Percentiles rank a stretch among this genome's conserved stretches.
Evolutionary conservation across 2,329 filamentous ascomycete species (phyloP).

Genomic region (Cytospora schulzeri): DNA sequence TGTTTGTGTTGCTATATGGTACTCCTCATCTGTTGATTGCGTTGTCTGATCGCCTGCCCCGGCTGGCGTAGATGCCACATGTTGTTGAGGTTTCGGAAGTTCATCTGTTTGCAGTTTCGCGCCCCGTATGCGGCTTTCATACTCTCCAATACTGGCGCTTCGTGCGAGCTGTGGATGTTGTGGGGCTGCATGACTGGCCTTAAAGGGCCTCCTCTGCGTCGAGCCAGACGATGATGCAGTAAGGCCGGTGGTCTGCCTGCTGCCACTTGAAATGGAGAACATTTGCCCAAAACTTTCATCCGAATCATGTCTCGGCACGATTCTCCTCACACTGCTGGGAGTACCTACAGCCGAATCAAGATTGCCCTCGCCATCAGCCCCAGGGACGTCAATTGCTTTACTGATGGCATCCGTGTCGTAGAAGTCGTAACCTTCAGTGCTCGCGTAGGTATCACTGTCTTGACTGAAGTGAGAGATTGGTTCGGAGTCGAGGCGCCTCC

Average conservation of each 20-base stretch:
- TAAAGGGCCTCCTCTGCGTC: slow-evolving; percentile 20
- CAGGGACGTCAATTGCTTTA: slow-evolving; percentile 56
- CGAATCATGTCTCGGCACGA: slow-evolving; percentile 53
- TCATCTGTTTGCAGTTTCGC: slow-evolving; percentile 18
- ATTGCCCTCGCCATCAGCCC: slow-evolving; percentile 44
- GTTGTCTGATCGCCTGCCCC: slow-evolving; percentile 27
- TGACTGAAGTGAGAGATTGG: slow-evolving; percentile 55
- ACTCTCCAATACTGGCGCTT: slow-evolving; percentile 41
- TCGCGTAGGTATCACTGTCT: slow-evolving; percentile 51
- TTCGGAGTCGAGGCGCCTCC: slow-evolving; percentile 52
- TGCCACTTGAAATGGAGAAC: slow-evolving; percentile 59
- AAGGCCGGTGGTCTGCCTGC: slow-evolving; percentile 43
- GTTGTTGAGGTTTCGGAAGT: not conserved
- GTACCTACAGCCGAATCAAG: slow-evolving; percentile 34
- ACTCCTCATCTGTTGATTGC: slow-evolving; percentile 34
- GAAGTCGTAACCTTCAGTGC: slow-evolving; percentile 66
- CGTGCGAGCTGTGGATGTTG: slow-evolving; percentile 22
- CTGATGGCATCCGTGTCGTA: slow-evolving; percentile 60
- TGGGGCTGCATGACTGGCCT: not conserved
- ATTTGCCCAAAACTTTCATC: slow-evolving; percentile 60
- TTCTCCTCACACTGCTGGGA: slow-evolving; percentile 35
- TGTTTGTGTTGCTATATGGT: slow-evolving; percentile 48
- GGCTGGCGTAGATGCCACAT: slow-evolving; percentile 10
- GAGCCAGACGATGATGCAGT: slow-evolving; percentile 41
- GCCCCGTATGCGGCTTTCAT: slow-evolving; percentile 50